Base-by-base conservation (phyloP, 1,284 basidiomycete species). In the Lentinula novae-zelandiae region DNA sequence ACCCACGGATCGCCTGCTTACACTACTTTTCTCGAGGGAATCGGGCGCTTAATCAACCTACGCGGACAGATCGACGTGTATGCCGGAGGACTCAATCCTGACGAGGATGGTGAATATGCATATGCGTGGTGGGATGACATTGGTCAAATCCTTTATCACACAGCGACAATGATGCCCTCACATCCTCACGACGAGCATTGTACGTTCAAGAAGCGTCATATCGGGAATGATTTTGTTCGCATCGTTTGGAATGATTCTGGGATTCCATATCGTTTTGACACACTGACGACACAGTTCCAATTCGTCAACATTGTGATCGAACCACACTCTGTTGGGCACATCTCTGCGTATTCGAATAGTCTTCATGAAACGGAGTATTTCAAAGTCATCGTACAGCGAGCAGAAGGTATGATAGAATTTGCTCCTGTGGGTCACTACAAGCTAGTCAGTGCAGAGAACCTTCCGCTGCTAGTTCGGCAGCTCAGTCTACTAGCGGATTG, bases 121-220 rank as follows among this genome's bases (percentile, higher is more conserved):
- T 99, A 99, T 70, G 95, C 96, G 0, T 99, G 96, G 96, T 96
- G 95, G 90, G 95, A 99, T 73, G 95, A 98, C 69, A 96, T 98
- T 50, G 89, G 91, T 15, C 97, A 99, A 71, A 87, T 98, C 62
- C 82, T 98, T 57, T 99, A 94, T 73, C 97, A 99, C 74, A 91
- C 95, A 0, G 92, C 96, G 2, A 99, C 97, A 1, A 87, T 99
- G 76, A 99, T 99, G 97, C 97, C 97, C 2, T 90, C 86, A 57
- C 71, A 69, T 52, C 73, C 78, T n/a, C 71, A 81, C 5, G 73
- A 82, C 58, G 90, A 95, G 69, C 83, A 84, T 55, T 88, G 82
- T 70, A 88, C 84, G 63, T 82, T 86, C 78, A 98, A 98, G 78
- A 97, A 97, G 73, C 82, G 89, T 15, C 92, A 96, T 68, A 93